Evolutionary conservation across 768 basidiomycete species (phyloP), one percentile per base, ranked within the genome.

Genomic region (Leccinum boreale): DNA sequence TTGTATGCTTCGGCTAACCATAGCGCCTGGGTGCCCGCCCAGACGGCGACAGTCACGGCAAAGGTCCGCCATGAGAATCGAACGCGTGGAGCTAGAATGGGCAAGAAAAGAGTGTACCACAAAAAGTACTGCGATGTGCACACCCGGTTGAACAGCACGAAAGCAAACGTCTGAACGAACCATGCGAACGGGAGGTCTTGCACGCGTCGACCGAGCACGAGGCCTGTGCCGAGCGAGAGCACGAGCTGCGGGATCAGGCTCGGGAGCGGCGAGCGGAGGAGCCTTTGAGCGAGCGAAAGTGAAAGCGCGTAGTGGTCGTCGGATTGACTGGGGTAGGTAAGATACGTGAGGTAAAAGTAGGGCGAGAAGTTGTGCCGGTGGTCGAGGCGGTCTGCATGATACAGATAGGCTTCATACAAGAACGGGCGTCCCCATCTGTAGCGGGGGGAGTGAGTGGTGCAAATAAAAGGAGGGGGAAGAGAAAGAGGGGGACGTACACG

Each of bases 101-200:
- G 94, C 0, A 98, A 73, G 59, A 98, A 84, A 51, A 94, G 84
- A 14, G 93, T 84, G 69, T 94, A 98, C 97, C 97, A 99, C 39
- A 96, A 79, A 75, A 98, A 99, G 72, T 99, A 99, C 90, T 98
- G 73, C 0, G 94, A 97, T 0, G 97, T 99, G 81, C 95, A 97
- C 52, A 99, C 97, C 73, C 96, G 95, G 72, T 98, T 99, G 77
- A 98, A 96, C 8, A 93, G 74, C n/a, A 98, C 95, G 66, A 99
- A 98, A 0, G 82, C 75, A 36, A 81, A 81, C 2, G 97, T 98
- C 73, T 98, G 95, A 12, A 95, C 79, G 68, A 97, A 94, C 91
- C 92, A 96, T 3, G 89, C 79, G 62, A 94, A 89, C 8, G 85
- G 79, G 3, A 98, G 77, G 64, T 93, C 84, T 15, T 77, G 71